Conservation (phyloP, 352 stramenopile species). For the Pythium phragmitis region DNA sequence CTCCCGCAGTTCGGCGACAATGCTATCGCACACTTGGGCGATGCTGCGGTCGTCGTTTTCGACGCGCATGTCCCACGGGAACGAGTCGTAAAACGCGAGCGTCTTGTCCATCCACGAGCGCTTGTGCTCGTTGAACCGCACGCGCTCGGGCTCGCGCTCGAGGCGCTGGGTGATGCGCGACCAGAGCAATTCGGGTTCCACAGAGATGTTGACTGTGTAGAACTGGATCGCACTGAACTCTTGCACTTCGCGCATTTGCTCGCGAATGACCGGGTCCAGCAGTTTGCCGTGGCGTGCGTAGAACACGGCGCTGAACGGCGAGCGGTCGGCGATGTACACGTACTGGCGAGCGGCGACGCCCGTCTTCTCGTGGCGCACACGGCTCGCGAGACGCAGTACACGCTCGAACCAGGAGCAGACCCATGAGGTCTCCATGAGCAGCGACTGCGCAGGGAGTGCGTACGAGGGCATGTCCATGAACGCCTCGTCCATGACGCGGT, state of each 20-base stretch:
- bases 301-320: constrained; percentile 82
- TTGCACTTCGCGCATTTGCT: constrained; percentile 81
- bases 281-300: constrained; percentile 73
- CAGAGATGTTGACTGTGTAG: constrained; percentile 80
- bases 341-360: constrained; percentile 22
- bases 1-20: constrained; percentile 45
- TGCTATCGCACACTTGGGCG: constrained; percentile 49
- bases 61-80: constrained; percentile 76
- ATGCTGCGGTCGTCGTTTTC: constrained; percentile 64
- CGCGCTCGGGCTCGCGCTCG: constrained; percentile 64
- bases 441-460: constrained; percentile 83
- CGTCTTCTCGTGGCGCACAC: constrained; percentile 44
- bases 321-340: constrained; percentile 85
- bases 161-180: constrained; percentile 65
- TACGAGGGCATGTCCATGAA: constrained; percentile 89
- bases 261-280: constrained; percentile 78
- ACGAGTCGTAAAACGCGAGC: constrained; percentile 75
- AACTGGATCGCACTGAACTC: constrained; percentile 75
- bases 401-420: constrained; percentile 90
- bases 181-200: constrained; percentile 79
- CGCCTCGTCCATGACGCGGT: constrained; percentile 81
- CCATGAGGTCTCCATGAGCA: constrained; percentile 91
- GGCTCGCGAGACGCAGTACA: constrained; percentile 67
- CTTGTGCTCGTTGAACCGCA: constrained; percentile 84
- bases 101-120: constrained; percentile 84